Evolutionary conservation across 495 filamentous ascomycete species (phyloP), one percentile per base, ranked within the genome.

Genomic region (Penicillium roqueforti): DNA sequence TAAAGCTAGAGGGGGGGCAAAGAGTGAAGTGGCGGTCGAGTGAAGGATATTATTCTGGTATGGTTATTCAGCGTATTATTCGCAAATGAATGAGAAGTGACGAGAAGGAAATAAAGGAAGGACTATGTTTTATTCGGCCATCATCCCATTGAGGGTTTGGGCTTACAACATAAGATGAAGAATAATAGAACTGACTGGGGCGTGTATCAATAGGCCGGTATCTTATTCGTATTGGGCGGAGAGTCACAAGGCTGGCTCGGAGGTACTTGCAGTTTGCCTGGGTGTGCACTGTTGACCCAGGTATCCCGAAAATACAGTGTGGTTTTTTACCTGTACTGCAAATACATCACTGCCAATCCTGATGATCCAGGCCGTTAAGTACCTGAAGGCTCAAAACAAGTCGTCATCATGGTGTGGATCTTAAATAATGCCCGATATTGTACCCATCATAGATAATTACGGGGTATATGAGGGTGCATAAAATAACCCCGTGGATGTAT

Each of bases 161-260:
- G 29, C 19, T 23, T 23, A 23, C n/a, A n/a, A n/a, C n/a, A n/a
- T 28, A n/a, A 29, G 37, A 37, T 14, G 16, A 28, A 20, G 20
- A 39, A 37, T 31, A 36, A 36, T 36, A 22, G 20, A 23, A 20
- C 4, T 41, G 45, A 50, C 31, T n/a, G 16, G 28, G 19, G 38
- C 11, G 36, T 4, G 53, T 55, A 55, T 49, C 46, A 42, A 41
- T 55, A 48, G 38, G 13, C 36, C 16, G 44, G 53, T 55, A 55
- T 53, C 20, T 6, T 6, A 31, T 26, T 39, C 26, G 28, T 55
- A 48, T 55, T 47, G 25, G 0, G 6, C 8, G 28, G 29, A 13
- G 37, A 32, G n/a, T 41, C 45, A 53, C 23, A 20, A 53, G 51
- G 42, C 32, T 16, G 46, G 20, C 4, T 26, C 1, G 6, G 7